Conservation (phyloP, 148 eudicot species). For the Vaccinium myrtillus region DNA sequence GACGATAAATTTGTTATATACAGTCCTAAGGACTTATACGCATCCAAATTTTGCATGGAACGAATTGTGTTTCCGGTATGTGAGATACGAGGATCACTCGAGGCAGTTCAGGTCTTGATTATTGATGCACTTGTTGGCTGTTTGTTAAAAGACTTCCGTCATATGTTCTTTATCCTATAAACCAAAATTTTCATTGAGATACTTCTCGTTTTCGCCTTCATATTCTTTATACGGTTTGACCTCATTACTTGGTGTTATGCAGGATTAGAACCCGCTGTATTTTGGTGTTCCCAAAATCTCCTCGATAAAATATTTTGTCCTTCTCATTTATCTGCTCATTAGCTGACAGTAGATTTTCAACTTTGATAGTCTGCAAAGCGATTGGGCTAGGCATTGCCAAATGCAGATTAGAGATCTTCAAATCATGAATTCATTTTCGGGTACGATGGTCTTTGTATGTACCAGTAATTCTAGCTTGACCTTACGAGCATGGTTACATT, state of each 20-base stretch:
- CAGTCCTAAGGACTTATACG: too few relatives aligned
- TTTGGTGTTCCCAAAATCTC: conserved; percentile 26
- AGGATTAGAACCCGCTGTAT: too few relatives aligned
- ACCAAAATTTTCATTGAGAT: background rate
- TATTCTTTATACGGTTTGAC: background rate
- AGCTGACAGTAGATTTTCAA: background rate
- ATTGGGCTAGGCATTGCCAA: background rate
- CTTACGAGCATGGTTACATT: background rate
- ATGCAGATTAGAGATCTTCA: background rate
- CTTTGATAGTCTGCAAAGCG: conserved; percentile 15
- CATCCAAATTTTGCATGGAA: too few relatives aligned
- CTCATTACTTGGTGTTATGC: too few relatives aligned
- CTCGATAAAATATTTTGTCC: background rate
- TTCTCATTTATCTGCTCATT: background rate
- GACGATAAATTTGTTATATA: too few relatives aligned
- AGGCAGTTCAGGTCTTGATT: too few relatives aligned
- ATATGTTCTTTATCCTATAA: background rate
- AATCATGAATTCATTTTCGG: background rate
- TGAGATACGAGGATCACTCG: too few relatives aligned
- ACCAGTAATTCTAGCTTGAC: background rate
- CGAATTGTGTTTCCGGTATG: too few relatives aligned
- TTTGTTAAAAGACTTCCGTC: background rate
- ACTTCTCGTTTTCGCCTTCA: background rate
- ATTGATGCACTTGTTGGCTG: background rate
- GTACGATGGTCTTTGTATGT: background rate